Evolutionary conservation across 2,329 filamentous ascomycete species (phyloP).

Genomic region (Exserohilum rostratum): DNA sequence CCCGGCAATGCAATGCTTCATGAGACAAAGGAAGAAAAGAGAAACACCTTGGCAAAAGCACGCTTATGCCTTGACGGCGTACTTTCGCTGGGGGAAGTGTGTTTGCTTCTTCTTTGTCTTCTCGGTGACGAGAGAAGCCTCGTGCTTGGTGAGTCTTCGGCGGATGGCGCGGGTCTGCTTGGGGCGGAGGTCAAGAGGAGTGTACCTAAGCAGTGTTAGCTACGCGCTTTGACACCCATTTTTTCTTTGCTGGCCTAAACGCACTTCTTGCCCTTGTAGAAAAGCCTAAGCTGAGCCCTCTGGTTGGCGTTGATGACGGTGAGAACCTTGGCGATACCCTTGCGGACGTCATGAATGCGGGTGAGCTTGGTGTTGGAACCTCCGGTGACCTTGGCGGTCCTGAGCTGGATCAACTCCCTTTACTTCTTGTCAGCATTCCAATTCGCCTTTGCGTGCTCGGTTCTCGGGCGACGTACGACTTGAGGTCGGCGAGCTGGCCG

Average conservation of each 20-base stretch:
- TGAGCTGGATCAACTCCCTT: slow-evolving; percentile 86
- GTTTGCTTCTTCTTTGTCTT: slow-evolving; percentile 95
- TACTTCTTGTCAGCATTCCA: slow-evolving; percentile 39
- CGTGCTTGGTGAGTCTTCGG: slow-evolving; percentile 90
- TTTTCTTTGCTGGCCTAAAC: slow-evolving; percentile 20
- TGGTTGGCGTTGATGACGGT: slow-evolving; percentile 99
- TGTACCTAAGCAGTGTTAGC: slow-evolving; percentile 62
- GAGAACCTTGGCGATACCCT: slow-evolving; percentile 98
- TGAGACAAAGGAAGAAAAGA: slow-evolving; percentile 48
- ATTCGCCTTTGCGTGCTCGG: slow-evolving; percentile 8
- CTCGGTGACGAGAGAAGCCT: slow-evolving; percentile 81
- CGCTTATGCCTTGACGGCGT: slow-evolving; percentile 86
- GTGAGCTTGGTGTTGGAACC: slow-evolving; percentile 93
- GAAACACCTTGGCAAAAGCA: slow-evolving; percentile 36
- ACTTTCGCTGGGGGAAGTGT: slow-evolving; percentile 99
- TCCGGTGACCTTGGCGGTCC: slow-evolving; percentile 96
- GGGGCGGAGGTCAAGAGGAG: slow-evolving; percentile 95
- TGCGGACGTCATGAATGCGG: slow-evolving; percentile 86
- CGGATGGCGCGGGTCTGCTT: slow-evolving; percentile 99
- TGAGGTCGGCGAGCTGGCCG: slow-evolving; percentile 63
- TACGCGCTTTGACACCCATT: neutral
- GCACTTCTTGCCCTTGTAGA: slow-evolving; percentile 99
- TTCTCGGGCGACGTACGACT: slow-evolving; percentile 40
- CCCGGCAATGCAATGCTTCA: slow-evolving; percentile 51
- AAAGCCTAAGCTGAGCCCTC: slow-evolving; percentile 87